These are phyloP conservation scores for Zopfochytrium polystomum DNA, from an alignment of 371 early-diverging fungal genomes.

Conservation along the genomic window DNA sequence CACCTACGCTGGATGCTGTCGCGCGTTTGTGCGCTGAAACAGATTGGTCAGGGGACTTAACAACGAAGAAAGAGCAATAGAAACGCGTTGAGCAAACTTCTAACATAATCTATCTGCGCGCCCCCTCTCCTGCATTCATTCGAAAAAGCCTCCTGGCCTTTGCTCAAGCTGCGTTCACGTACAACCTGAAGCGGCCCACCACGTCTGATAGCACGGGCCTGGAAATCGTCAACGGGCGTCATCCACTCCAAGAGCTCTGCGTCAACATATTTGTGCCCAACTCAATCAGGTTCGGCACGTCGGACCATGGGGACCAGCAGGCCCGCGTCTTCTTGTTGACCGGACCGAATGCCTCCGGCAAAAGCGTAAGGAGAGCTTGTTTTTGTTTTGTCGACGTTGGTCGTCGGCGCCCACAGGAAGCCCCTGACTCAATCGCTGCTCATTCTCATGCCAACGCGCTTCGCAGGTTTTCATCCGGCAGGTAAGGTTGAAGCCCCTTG, in stretches of 20 bases:
- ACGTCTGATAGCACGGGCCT: slow-evolving; percentile 55
- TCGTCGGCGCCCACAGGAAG: too few species aligned
- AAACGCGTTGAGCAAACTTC: too few species aligned
- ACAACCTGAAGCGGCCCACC: slow-evolving; percentile 57
- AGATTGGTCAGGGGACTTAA: slow-evolving; percentile 58
- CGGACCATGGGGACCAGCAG: not conserved
- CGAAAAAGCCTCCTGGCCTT: slow-evolving; percentile 58
- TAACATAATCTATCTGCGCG: not conserved
- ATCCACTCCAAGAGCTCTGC: slow-evolving; percentile 68
- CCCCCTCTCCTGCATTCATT: slow-evolving; percentile 1
- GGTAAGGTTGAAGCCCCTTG: slow-evolving; percentile 28
- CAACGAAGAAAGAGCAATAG: too few species aligned
- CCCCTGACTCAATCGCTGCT: too few species aligned
- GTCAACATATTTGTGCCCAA: slow-evolving; percentile 67
- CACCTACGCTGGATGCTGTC: slow-evolving; percentile 34
- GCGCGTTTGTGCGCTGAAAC: slow-evolving; percentile 59
- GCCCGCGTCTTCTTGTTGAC: not conserved
- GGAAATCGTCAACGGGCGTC: slow-evolving; percentile 63
- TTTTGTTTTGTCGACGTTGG: not conserved
- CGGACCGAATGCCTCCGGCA: slow-evolving; percentile 5
- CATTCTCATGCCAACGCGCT: not conserved
- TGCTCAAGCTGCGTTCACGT: slow-evolving; percentile 55
- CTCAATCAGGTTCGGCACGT: slow-evolving; percentile 51
- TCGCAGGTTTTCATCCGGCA: slow-evolving; percentile 72
- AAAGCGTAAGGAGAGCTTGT: slow-evolving; percentile 3